Evolutionary conservation across 78 protist genomes (phyloP), one percentile per base, ranked within the genome.

Genomic region (Chrysochromulina parva): DNA sequence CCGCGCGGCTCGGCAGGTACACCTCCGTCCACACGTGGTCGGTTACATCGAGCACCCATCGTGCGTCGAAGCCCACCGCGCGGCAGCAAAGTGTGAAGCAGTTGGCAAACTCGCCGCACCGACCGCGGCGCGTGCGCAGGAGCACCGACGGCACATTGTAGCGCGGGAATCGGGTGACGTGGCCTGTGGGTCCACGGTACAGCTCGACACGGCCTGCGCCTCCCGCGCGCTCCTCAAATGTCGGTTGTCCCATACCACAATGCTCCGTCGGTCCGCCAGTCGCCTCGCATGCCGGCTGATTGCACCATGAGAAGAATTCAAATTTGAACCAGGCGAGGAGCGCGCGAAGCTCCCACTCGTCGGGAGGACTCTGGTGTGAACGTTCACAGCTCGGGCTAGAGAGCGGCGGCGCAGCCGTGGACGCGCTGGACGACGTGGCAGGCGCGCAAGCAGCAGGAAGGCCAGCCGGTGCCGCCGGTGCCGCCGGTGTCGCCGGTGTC

Each of bases 81-180:
- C 87, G 60, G 69, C 87, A 86, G 74, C 74, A 50, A 2, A 96
- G 67, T 5, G 95, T 76, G 84, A 97, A 97, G 74, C 93, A 1
- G 69, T 96, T 93, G 22, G 98, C 98, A 95, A 96, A 97, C 84
- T 97, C 99, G 13, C 98, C 98, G 73, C 98, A 97, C 38, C 98
- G 89, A 3, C 98, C 98, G 2, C 90, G 4, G 58, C 94, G 91
- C 60, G 97, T 95, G 58, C 88, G 67, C 48, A 96, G 74, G 48
- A 97, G 90, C 50, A 86, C 62, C 52, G 38, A 66, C 9, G 93
- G 94, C 16, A 58, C 22, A 28, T 96, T 96, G 89, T 96, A 96
- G 60, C 98, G 84, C 28, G 98, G 98, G 53, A 96, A 96, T 2
- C 66, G 59, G 2, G 92, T 90, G 55, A 59, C 9, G 13, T 28